Base-by-base conservation (phyloP, 2,329 filamentous ascomycete genomes). In the Pseudofabraea citricarpa region DNA sequence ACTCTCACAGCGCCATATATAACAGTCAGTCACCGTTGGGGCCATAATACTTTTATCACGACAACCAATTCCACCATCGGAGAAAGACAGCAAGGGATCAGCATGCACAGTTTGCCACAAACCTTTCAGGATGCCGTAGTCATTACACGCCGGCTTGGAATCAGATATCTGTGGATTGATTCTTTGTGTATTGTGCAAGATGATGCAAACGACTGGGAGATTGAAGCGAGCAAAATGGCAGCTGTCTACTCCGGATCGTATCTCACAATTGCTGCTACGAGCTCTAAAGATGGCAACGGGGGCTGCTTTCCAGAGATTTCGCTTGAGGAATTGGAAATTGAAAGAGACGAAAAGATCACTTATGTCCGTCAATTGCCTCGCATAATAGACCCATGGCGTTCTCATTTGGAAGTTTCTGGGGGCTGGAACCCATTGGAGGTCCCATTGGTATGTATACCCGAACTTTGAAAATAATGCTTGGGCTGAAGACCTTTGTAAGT, bases 101-200 rank as follows among this genome's bases (percentile, higher is more conserved):
- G 35, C 5, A 46, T 58, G 19, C 51, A 48, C 8, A 41, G 15
- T 8, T 40, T 60, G 10, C 52, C 54, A 1, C 49, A 44, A 35
- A 52, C 48, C 6, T 56, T 60, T 36, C 54, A 42, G 15, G 56
- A 63, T 10, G 56, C 59, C 5, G 48, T 63, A 29, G 10, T 23
- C 2, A 46, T 61, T 8, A 52, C 54, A 2, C 46, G 53, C 10
- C 37, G 33, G 22, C 37, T 52, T 16, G 40, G 46, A 3, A 31
- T 55, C 19, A 33, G 45, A 12, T 56, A 55, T 42, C 43, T 57
- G n/a, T 57, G 54, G 54, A 51, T 57, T 16, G 54, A 56, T 45
- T 49, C 53, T 6, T 43, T 62, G 1, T 63, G 60, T 33, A 59
- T 63, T 19, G 48, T 57, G 16, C 58, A 63, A 26, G 53, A 57